phyloP scores from a whole-genome alignment of 139 green algal species.

The Spirogloea muscicola region DNA sequence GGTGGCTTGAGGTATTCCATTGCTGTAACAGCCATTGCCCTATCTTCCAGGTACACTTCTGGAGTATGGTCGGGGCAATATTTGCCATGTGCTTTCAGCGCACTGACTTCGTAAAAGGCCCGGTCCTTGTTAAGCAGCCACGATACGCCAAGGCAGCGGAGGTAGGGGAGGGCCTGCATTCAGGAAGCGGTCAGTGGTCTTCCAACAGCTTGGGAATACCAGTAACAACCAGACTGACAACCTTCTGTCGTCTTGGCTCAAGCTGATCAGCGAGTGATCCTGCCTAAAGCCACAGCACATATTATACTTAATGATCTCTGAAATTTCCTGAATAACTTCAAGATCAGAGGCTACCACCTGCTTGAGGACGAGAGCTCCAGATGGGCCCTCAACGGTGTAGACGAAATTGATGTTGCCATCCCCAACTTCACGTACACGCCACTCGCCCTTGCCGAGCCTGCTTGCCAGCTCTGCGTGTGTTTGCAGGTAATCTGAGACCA shows the following conservation, averaged over 20 bases:
- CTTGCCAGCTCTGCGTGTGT: conserved; percentile 10
- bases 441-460: conserved; percentile 33
- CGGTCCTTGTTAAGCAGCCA: conserved; percentile 86
- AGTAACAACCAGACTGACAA: too few species aligned
- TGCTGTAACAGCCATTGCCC: conserved; percentile 34
- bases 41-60: conserved; percentile 33
- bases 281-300: too few species aligned
- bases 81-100: conserved; percentile 30
- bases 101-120: conserved; percentile 42
- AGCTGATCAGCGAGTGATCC: too few species aligned
- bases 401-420: conserved; percentile 99
- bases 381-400: conserved; percentile 82
- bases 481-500: background rate
- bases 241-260: too few species aligned
- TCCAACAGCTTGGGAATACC: too few species aligned
- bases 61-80: conserved; percentile 78
- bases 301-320: too few species aligned
- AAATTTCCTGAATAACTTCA: background rate
- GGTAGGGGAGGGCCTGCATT: conserved; percentile 76
- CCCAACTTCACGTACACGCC: conserved; percentile 72
- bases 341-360: conserved; percentile 4
- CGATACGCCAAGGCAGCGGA: conserved; percentile 82
- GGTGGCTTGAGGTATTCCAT: conserved; percentile 81
- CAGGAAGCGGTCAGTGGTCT: too few species aligned
- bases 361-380: conserved; percentile 41